Evolutionary conservation across 2,329 filamentous ascomycete genomes (phyloP), one percentile per base, ranked within the genome.

Genomic region (Epichloe elymi): DNA sequence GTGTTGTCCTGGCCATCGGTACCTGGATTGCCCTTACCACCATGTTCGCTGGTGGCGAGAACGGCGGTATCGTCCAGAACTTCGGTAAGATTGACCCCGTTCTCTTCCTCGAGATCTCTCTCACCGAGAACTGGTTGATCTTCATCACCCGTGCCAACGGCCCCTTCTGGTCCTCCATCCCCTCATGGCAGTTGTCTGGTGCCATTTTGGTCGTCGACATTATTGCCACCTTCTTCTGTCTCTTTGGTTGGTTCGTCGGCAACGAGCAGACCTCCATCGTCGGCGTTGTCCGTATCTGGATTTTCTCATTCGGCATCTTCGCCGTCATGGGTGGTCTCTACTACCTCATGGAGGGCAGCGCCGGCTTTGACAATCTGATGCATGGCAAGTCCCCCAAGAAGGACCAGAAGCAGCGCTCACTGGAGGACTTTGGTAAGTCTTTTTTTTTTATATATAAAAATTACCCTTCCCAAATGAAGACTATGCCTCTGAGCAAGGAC

Each of bases 111-210:
- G 81, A 95, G 72, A 87, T 95, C 67, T 88, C 86, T 12, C 79
- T 95, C 50, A 90, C 88, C 54, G 87, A 95, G 77, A 95, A 94
- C 74, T 95, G 89, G 88, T 79, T 95, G 49, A 95, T 95, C 70
- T 94, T 95, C 75, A 91, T 95, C 72, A 95, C 88, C 57, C 88
- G 89, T 76, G 85, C 88, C 71, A 90, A 90, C 70, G 88, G 88
- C 63, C 87, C 88, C 50, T 91, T 94, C 78, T 94, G 88, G 88
- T 89, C 86, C 3, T 90, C 86, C 23, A 79, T 88, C 53, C 88
- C 89, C 54, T 94, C 88, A 54, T 90, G 87, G 85, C 86, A 94
- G 70, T 75, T 95, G 43, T 68, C 75, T 51, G 83, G 83, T 55
- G 88, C 88, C 57, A 88, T 95, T 57, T 66, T 93, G 46, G 58